A percentile compares a stretch with the other conserved stretches of the same genome.
These are phyloP conservation scores for Fagopyrum tataricum DNA, from an alignment of 148 eudicot species.

Conservation along the genomic window DNA sequence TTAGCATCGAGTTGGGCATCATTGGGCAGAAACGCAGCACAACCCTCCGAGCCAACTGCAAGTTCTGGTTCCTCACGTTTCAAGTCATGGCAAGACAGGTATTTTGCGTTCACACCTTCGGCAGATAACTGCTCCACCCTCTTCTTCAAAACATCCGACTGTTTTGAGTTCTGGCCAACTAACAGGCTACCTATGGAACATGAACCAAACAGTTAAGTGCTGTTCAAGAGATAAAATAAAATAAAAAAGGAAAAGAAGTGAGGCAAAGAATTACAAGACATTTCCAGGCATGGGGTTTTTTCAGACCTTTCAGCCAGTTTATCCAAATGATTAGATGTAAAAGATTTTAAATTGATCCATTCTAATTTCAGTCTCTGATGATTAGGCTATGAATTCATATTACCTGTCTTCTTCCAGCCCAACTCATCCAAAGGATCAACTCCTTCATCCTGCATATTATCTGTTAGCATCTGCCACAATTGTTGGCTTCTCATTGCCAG, in stretches of 20 bases:
- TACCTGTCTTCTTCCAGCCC: conserved; percentile 97
- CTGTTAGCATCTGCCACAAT: conserved; percentile 67
- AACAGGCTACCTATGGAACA: conserved; percentile 66
- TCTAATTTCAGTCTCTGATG: no score
- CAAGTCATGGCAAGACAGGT: conserved; percentile 47
- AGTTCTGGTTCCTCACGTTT: conserved; percentile 64
- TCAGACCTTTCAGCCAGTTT: not conserved
- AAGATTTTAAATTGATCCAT: no score
- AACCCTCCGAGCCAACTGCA: conserved; percentile 42
- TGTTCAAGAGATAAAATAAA: not conserved
- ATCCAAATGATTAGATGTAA: no score
- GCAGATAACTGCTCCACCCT: conserved; percentile 46
- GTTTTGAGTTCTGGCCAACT: conserved; percentile 56
- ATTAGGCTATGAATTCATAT: not conserved
- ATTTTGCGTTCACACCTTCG: conserved; percentile 65
- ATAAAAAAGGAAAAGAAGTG: not conserved
- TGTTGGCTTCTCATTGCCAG: conserved; percentile 68
- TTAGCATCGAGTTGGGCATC: conserved; percentile 78
- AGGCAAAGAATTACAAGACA: not conserved
- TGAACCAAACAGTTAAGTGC: not conserved
- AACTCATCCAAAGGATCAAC: conserved; percentile 55
- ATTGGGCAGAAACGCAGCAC: conserved; percentile 67
- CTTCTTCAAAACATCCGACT: conserved; percentile 38
- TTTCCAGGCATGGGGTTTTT: not conserved
- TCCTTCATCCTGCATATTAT: conserved; percentile 45